Base-by-base conservation (phyloP, 768 basidiomycete genomes). In the Auricularia sp. region DNA sequence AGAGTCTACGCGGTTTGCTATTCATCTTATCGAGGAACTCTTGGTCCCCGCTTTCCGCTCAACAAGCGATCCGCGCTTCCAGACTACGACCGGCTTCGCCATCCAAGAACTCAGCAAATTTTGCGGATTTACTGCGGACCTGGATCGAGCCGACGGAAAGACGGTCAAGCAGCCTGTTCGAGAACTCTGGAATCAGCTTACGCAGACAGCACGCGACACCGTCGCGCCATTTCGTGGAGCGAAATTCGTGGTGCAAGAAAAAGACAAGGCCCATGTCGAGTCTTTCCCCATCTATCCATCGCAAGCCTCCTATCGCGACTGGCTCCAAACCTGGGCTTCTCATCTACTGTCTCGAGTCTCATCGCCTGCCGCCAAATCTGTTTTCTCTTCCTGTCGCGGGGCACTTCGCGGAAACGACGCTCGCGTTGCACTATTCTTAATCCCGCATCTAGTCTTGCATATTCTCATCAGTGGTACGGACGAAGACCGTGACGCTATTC, bases 21-120 rank as follows among this genome's bases (percentile, higher is more conserved):
- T 94, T 33, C 90, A 96, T 73, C 85, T 98, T 54, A 89, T 99
- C 65, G 79, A 81, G 62, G 86, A 94, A 65, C 81, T 95, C 3
- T 84, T 99, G 2, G 93, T 96, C 18, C 87, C 88, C 24, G 90
- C 92, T 1, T 98, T 94, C 75, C 87, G 91, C 1, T 90, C 94
- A 3, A 94, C 96, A 0, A 96, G 94, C 72, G 96, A 98, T 70
- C 90, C 95, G 71, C 85, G 84, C 68, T 93, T 96, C 69, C 97
- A 98, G 73, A 88, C 82, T 56, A 86, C 89, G 68, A 83, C 98
- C 18, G 94, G 92, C 0, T 97, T 85, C 73, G 88, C 88, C 11
- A 94, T 99, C 45, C 96, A 99, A 77, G 90, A 98, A 70, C 79
- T 99, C 37, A 77, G 96, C 18, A 83, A 81, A 63, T 90, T 93